phyloP scores from a whole-genome alignment of 257 asterid species.

The Primulina tabacum region DNA sequence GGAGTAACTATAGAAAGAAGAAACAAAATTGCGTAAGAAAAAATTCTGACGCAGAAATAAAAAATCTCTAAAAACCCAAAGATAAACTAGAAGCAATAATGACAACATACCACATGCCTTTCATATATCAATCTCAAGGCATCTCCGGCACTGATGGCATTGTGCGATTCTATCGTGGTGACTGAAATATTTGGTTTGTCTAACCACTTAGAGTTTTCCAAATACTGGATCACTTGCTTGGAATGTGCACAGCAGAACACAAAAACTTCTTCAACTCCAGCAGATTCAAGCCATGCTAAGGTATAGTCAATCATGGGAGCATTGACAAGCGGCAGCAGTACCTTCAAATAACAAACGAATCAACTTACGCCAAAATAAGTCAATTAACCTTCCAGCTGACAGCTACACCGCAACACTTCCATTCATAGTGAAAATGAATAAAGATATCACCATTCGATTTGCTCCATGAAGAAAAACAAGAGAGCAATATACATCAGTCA shows the following conservation, averaged over 20 bases:
- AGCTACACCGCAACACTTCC: neutral
- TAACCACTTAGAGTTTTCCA: slow-evolving; percentile 71
- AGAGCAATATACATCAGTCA: too few species aligned
- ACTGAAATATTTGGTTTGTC: slow-evolving; percentile 67
- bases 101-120: slow-evolving; percentile 67
- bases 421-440: neutral
- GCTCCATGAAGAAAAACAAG: too few species aligned
- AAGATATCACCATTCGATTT: neutral
- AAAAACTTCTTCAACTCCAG: slow-evolving; percentile 92
- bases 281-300: slow-evolving; percentile 92
- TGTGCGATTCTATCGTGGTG: slow-evolving; percentile 72
- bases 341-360: slow-evolving; percentile 40
- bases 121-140: slow-evolving; percentile 86
- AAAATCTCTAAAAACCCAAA: neutral
- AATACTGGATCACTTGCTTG: slow-evolving; percentile 76
- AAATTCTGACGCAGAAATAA: neutral
- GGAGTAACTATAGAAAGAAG: neutral
- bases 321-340: slow-evolving; percentile 78
- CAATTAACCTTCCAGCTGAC: slow-evolving; percentile 1
- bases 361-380: neutral
- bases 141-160: slow-evolving; percentile 87
- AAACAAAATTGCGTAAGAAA: neutral
- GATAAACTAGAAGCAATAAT: slow-evolving; percentile 5
- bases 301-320: slow-evolving; percentile 95
- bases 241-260: slow-evolving; percentile 97